phyloP scores from a whole-genome alignment of 148 eudicot species.

The Chenopodium formosanum region DNA sequence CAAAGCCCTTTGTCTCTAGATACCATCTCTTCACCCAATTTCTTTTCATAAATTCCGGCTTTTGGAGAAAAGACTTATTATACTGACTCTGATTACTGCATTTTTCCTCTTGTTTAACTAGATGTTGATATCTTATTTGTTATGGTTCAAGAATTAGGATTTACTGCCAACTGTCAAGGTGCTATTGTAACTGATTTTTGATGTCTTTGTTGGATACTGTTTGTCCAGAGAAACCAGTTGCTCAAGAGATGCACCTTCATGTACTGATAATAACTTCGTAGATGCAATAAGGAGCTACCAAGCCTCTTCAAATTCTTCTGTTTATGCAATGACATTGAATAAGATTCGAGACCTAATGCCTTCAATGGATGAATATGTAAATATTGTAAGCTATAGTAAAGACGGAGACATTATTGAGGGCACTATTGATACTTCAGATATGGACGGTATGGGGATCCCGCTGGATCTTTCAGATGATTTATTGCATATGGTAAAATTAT shows the following conservation, averaged over 20 bases:
- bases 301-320: slow-evolving; percentile 21
- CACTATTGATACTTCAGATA: slow-evolving; percentile 23
- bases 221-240: slow-evolving; percentile 44
- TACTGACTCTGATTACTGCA: neutral
- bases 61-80: neutral
- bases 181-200: neutral
- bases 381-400: slow-evolving; percentile 27
- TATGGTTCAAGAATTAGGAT: too few species aligned
- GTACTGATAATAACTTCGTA: slow-evolving; percentile 18
- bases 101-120: neutral
- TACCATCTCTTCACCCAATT: neutral
- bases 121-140: neutral
- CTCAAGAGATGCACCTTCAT: slow-evolving; percentile 33
- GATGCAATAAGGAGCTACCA: slow-evolving; percentile 26
- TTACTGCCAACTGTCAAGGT: neutral
- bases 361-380: slow-evolving; percentile 29
- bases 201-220: slow-evolving; percentile 15
- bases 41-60: neutral
- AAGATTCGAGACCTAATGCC: slow-evolving; percentile 33
- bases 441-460: slow-evolving; percentile 51
- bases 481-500: slow-evolving; percentile 69
- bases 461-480: slow-evolving; percentile 99
- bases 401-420: slow-evolving; percentile 26
- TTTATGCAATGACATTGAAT: slow-evolving; percentile 28
- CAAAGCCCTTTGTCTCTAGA: neutral